Evolutionary conservation across 2,329 filamentous ascomycete species (phyloP).

Genomic region (Diplodia sapinea): DNA sequence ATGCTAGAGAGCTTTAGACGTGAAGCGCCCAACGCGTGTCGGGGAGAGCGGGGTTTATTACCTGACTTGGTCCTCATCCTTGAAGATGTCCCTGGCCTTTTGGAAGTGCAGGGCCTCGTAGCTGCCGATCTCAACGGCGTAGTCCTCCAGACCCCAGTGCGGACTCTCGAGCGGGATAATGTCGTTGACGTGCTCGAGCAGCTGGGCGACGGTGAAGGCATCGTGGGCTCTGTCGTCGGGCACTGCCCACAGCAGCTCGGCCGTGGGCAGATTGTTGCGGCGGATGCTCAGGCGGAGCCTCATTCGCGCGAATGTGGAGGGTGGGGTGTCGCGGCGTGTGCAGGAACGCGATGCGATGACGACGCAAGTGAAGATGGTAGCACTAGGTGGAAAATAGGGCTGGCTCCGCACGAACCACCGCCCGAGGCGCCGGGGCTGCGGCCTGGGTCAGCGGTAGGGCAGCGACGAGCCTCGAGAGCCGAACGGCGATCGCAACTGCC

Average conservation of each 20-base stretch:
- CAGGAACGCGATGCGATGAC: neutral
- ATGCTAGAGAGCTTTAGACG: constrained; percentile 62
- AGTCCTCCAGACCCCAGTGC: constrained; percentile 89
- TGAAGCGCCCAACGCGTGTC: constrained; percentile 10
- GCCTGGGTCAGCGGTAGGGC: constrained; percentile 1
- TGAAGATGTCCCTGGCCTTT: constrained; percentile 70
- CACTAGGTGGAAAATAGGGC: constrained; percentile 8
- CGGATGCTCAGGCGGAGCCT: constrained; percentile 47
- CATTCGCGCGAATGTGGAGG: constrained; percentile 37
- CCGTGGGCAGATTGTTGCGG: constrained; percentile 45
- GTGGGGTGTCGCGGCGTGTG: neutral
- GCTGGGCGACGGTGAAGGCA: constrained; percentile 69
- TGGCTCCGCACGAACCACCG: neutral
- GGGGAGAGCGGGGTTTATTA: constrained; percentile 56
- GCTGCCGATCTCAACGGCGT: constrained; percentile 76
- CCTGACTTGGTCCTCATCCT: constrained; percentile 84
- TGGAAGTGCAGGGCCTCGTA: constrained; percentile 92
- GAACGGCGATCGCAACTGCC: constrained; percentile 1
- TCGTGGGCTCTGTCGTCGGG: constrained; percentile 41
- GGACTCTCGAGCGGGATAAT: constrained; percentile 79
- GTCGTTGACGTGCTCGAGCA: constrained; percentile 80
- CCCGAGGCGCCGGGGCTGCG: neutral
- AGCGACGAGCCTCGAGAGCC: constrained; percentile 11
- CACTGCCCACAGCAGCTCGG: constrained; percentile 48
- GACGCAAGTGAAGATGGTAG: neutral